Percentiles rank a stretch among this genome's conserved stretches.
phyloP scores from a whole-genome alignment of 331 rosid species.

The Acacia concinna region DNA sequence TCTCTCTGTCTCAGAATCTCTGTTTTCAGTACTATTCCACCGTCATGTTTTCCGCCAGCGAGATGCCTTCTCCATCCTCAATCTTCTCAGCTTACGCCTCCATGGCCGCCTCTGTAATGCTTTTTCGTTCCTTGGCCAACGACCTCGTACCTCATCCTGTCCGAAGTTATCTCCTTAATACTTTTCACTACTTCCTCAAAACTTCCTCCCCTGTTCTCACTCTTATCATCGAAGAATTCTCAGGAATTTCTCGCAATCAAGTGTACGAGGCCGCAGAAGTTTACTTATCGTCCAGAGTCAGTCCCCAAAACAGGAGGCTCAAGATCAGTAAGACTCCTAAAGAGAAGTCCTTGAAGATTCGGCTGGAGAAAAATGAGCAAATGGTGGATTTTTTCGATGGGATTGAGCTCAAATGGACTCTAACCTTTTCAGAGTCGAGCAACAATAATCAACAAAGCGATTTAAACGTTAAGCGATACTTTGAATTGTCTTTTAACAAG shows the following conservation, averaged over 20 bases:
- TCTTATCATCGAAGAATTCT: constrained; percentile 64
- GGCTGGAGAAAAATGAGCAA: constrained; percentile 60
- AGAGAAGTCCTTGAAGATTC: constrained; percentile 54
- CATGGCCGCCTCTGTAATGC: constrained; percentile 73
- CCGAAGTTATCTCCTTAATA: constrained; percentile 43
- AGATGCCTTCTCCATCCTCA: constrained; percentile 64
- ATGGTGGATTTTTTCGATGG: constrained; percentile 46
- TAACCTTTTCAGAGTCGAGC: constrained; percentile 34
- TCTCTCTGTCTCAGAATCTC: neutral
- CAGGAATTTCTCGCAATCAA: constrained; percentile 58
- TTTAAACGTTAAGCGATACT: constrained; percentile 36
- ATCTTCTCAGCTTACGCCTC: constrained; percentile 82
- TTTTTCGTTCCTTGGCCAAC: constrained; percentile 65
- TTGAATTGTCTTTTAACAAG: constrained; percentile 63
- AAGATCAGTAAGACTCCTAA: constrained; percentile 56
- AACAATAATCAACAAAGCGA: constrained; percentile 38
- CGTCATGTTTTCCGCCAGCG: constrained; percentile 47
- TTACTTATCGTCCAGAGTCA: constrained; percentile 56
- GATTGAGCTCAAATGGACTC: constrained; percentile 48
- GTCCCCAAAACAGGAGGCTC: constrained; percentile 53
- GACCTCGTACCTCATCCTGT: constrained; percentile 69
- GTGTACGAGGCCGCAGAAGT: constrained; percentile 72
- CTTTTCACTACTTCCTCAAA: constrained; percentile 50
- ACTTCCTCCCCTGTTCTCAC: constrained; percentile 50
- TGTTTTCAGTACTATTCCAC: neutral